phyloP scores from a whole-genome alignment of 1,139 yeast species.

The Nakaseomyces nivariensis region DNA sequence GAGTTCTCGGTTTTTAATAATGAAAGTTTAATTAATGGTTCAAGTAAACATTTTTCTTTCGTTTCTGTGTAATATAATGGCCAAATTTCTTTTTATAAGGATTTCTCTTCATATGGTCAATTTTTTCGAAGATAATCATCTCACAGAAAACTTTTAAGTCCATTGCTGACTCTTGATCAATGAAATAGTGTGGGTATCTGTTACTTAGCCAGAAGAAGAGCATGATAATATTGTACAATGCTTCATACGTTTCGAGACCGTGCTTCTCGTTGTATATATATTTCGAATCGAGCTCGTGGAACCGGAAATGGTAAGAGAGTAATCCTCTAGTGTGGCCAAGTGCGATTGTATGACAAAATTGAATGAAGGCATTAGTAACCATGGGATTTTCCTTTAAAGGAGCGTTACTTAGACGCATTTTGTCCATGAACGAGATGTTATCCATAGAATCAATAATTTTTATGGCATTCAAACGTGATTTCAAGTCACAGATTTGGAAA shows the following conservation, averaged over 20 bases:
- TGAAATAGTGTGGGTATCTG: conserved; percentile 72
- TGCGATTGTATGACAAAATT: conserved; percentile 28
- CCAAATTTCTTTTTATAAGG: conserved; percentile 14
- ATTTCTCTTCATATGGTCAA: conserved; percentile 30
- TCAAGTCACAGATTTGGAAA: conserved; percentile 28
- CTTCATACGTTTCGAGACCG: conserved; percentile 49
- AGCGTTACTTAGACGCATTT: conserved; percentile 47
- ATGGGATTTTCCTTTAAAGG: conserved; percentile 37
- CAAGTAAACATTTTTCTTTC: neutral
- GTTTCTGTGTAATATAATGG: neutral
- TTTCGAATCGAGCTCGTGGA: conserved; percentile 20
- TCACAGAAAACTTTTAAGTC: conserved; percentile 60
- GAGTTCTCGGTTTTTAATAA: neutral
- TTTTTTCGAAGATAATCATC: conserved; percentile 53
- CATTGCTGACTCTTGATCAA: conserved; percentile 65
- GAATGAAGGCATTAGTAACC: conserved; percentile 23
- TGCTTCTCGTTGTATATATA: conserved; percentile 26
- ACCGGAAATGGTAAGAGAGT: conserved; percentile 29
- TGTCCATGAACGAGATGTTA: conserved; percentile 40
- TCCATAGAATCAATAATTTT: conserved; percentile 34
- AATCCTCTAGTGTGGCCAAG: conserved; percentile 23
- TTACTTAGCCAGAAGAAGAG: conserved; percentile 81
- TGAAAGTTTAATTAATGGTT: neutral
- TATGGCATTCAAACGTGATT: conserved; percentile 37
- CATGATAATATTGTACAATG: conserved; percentile 56